Evolutionary conservation across 2,329 filamentous ascomycete genomes (phyloP), one percentile per base, ranked within the genome.

Genomic region (Penicillium occitanis): DNA sequence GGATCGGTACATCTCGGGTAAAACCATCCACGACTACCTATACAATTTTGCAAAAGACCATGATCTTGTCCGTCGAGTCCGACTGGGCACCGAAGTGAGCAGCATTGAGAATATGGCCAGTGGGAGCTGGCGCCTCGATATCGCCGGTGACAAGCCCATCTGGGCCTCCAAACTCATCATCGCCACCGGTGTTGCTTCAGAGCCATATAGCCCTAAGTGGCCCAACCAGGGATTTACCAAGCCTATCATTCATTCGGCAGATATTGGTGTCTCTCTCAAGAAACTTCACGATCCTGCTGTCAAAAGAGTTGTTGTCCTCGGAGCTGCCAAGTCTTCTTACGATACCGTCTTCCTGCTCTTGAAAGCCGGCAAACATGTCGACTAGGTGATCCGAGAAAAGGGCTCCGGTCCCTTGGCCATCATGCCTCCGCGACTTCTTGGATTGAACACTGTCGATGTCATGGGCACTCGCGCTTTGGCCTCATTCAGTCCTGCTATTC

Each of bases 391-490:
- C n/a, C 33, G 55, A 22, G 55, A 59, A 7, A 28, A 59, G n/a
- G 55, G 55, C 3, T 22, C 55, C 2, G 55, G 55, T 17, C 55
- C 55, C 13, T n/a, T 59, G 11, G 55, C 55, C 7, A 59, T 59
- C 17, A 59, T 59, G 55, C 55, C 55, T 40, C 55, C 33, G 10
- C 55, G 33, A 14, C 55, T 59, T 59, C 33, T 37, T n/a, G 55
- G n/a, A 25, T 17, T 59, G 11, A 59, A 59, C 33, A 59, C 55
- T 25, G 55, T 59, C 14, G 55, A 59, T 59, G 55, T 59, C 37
- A 59, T 59, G 55, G 55, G n/a, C 13, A 59, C 55, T 59, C 55
- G 55, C 5, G 55, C n/a, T 22, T n/a, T 59, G n/a, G 55, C 55
- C 14, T 33, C 55, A 14, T 59, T 59, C 55, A 59, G 55, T 35